phyloP scores from a whole-genome alignment of 2,329 filamentous ascomycete genomes.

The Diplodia mutila region DNA sequence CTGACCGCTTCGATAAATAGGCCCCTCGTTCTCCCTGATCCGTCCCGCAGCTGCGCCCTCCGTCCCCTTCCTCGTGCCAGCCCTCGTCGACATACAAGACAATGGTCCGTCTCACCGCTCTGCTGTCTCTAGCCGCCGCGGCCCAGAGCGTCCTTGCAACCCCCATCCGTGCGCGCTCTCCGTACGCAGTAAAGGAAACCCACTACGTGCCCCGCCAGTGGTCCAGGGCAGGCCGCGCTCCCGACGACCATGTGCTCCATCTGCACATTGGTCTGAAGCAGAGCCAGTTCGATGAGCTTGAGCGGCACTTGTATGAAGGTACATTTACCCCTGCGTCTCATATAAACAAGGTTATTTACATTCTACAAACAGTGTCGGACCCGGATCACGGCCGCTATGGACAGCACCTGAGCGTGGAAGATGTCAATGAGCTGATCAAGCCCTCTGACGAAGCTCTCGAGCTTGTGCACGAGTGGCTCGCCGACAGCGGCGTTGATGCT shows the following conservation, averaged over 20 bases:
- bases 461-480: constrained; percentile 56
- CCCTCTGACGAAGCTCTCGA: constrained; percentile 52
- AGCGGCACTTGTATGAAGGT: constrained; percentile 55
- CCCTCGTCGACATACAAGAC: neutral
- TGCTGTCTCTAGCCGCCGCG: constrained; percentile 37
- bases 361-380: constrained; percentile 49
- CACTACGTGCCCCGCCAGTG: constrained; percentile 58
- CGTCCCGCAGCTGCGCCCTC: neutral
- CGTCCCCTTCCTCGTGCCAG: no score
- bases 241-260: constrained; percentile 52
- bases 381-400: constrained; percentile 56
- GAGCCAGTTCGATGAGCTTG: constrained; percentile 54
- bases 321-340: constrained; percentile 5
- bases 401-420: constrained; percentile 51
- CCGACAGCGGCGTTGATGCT: constrained; percentile 50
- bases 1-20: neutral
- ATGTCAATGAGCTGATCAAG: constrained; percentile 55
- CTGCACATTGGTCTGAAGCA: constrained; percentile 60
- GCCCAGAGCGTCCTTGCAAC: constrained; percentile 40
- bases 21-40: neutral
- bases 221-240: constrained; percentile 53
- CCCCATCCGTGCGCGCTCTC: constrained; percentile 41
- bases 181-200: constrained; percentile 60
- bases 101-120: constrained; percentile 15
- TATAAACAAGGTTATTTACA: no score